Percentiles rank a stretch among this genome's conserved stretches.
These are phyloP conservation scores for Xanthoceras sorbifolium DNA, from an alignment of 345 rosid species.

Conservation along the genomic window DNA sequence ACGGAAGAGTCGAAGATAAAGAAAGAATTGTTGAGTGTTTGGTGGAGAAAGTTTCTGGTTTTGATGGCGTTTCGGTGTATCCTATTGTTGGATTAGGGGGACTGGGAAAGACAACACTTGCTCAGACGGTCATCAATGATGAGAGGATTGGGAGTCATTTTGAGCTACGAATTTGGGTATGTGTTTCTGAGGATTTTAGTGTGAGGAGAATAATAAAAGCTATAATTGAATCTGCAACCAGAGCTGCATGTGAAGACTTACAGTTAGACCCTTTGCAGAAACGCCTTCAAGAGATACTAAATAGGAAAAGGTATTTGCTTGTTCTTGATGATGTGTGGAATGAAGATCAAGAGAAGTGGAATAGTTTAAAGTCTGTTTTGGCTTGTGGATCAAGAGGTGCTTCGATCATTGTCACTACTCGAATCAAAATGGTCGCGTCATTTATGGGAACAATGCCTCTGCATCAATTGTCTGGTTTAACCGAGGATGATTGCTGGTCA, in stretches of 20 bases:
- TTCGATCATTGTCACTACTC: slow-evolving; percentile 7
- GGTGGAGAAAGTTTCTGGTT: neutral
- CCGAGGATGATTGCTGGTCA: slow-evolving; percentile 10
- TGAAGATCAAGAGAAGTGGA: slow-evolving; percentile 9
- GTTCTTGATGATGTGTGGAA: slow-evolving; percentile 15
- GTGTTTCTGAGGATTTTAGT: slow-evolving; percentile 2
- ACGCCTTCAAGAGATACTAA: neutral
- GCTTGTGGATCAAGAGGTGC: neutral
- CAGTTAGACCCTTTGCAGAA: slow-evolving; percentile 9
- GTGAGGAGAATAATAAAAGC: neutral
- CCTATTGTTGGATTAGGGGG: neutral
- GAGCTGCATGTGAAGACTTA: neutral
- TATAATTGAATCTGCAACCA: neutral
- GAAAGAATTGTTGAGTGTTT: neutral
- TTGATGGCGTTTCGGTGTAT: neutral
- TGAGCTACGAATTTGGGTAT: slow-evolving; percentile 2
- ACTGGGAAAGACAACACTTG: neutral
- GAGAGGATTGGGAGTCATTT: neutral
- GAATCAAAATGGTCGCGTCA: neutral
- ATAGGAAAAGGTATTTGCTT: neutral
- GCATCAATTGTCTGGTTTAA: neutral
- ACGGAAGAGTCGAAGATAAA: neutral
- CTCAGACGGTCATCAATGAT: neutral
- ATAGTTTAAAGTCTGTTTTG: neutral
- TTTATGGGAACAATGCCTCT: neutral